Evolutionary conservation across 345 rosid genomes (phyloP), one percentile per base, ranked within the genome.

Genomic region (rapeseed (Brassica napus)): DNA sequence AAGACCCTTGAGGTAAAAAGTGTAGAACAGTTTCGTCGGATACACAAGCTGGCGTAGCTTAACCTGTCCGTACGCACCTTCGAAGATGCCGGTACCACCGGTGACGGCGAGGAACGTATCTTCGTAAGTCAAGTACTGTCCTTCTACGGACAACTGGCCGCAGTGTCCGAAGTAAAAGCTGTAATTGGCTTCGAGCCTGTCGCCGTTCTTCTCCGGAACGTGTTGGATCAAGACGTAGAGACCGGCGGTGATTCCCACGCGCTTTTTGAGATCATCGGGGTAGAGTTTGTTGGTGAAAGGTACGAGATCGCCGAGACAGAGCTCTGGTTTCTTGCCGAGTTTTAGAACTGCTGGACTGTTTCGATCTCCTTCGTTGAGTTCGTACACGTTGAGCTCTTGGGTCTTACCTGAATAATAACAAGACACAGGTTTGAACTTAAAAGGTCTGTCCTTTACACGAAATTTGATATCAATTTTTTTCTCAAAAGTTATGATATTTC

Each of bases 251-350:
- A 94, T 87, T 28, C 98, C 98, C 1, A 94, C 8, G 72, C 98
- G 83, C 34, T 89, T 90, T 18, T 86, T 78, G 76, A 92, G 86
- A 80, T 94, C 97, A 4, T 93, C 97, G 1, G 86, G 81, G 77
- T 94, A 94, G 14, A 93, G 74, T 91, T 94, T 94, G 86, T 94
- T 91, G 65, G 90, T 94, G 78, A 94, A 94, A 10, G 97, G 98
- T 6, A 91, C 89, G 14, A 94, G 94, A 87, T 94, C 98, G 4
- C 98, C 98, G 11, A 91, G 92, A 49, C 91, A 83, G 39, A 88
- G 91, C 64, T 89, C 94, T n/a, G 86, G n/a, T 74, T 91, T 94
- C 70, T 91, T 89, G 79, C 94, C 90, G 86, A 88, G 76, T 15
- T 89, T 88, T 63, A 94, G 86, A 80, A 83, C 83, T 8, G 95